These are phyloP conservation scores for Orbilia quercus DNA, from an alignment of 2,329 filamentous ascomycete species.

Conservation along the genomic window DNA sequence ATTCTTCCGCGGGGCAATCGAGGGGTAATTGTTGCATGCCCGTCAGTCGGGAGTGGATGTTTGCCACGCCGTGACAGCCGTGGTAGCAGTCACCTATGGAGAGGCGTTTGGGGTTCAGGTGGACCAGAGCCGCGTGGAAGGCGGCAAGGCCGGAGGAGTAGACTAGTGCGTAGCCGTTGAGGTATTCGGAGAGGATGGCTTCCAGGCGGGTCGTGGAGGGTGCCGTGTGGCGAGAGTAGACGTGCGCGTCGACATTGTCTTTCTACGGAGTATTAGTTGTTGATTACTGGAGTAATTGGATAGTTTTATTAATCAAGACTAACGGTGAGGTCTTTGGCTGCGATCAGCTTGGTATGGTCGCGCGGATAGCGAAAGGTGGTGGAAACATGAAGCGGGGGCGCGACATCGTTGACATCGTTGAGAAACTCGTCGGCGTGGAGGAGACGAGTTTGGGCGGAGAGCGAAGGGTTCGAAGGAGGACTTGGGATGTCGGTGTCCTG, in stretches of 20 bases:
- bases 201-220: conserved; percentile 89
- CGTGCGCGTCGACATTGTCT: conserved; percentile 69
- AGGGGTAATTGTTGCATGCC: conserved; percentile 79
- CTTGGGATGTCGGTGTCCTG: not conserved
- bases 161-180: conserved; percentile 76
- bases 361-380: conserved; percentile 87
- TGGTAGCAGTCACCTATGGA: conserved; percentile 90
- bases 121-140: conserved; percentile 87
- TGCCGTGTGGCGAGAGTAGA: conserved; percentile 84
- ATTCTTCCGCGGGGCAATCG: conserved; percentile 73
- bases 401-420: conserved; percentile 75
- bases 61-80: conserved; percentile 87
- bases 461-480: not conserved
- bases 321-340: conserved; percentile 60
- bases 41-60: conserved; percentile 78
- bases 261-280: conserved; percentile 58
- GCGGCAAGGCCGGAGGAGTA: conserved; percentile 88
- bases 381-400: conserved; percentile 87
- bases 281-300: conserved; percentile 63
- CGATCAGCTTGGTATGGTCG: conserved; percentile 75
- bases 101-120: conserved; percentile 82
- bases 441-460: conserved; percentile 25
- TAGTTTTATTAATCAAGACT: conserved; percentile 6
- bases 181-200: conserved; percentile 78
- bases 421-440: conserved; percentile 81